Conservation (phyloP, 1,284 basidiomycete species). For the Coniferiporia weirii region DNA sequence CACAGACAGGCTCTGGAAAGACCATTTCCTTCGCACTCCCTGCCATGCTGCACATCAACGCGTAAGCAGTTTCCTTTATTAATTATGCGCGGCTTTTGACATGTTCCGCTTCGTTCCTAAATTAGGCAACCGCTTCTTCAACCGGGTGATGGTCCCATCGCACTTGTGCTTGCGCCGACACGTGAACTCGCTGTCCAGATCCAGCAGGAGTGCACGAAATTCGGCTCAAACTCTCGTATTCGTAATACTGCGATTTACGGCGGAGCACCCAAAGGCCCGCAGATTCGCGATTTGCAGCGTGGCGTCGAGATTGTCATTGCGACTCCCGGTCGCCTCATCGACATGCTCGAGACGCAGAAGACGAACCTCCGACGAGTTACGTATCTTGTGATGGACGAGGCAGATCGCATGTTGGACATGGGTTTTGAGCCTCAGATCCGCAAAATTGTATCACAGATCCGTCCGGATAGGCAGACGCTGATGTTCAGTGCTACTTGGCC, state of each 20-base stretch:
- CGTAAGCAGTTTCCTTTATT: slow-evolving; percentile 44
- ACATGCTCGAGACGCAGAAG: slow-evolving; percentile 94
- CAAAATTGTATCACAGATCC: slow-evolving; percentile 96
- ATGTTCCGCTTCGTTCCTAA: slow-evolving; percentile 4
- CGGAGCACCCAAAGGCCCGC: slow-evolving; percentile 96
- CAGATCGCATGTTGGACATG: slow-evolving; percentile 98
- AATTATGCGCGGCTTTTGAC: neutral
- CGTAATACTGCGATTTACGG: slow-evolving; percentile 99
- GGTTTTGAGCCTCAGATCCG: slow-evolving; percentile 99
- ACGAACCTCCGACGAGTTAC: slow-evolving; percentile 95
- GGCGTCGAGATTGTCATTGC: slow-evolving; percentile 97
- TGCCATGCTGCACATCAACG: slow-evolving; percentile 99
- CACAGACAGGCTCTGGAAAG: slow-evolving; percentile 95
- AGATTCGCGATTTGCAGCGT: slow-evolving; percentile 95
- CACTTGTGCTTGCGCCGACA: slow-evolving; percentile 93
- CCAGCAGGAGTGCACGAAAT: slow-evolving; percentile 98
- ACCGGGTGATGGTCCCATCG: slow-evolving; percentile 96
- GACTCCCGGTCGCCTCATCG: slow-evolving; percentile 86
- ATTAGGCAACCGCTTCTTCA: slow-evolving; percentile 84
- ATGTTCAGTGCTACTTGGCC: slow-evolving; percentile 99
- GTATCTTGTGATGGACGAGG: slow-evolving; percentile 99
- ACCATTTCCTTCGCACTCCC: slow-evolving; percentile 98
- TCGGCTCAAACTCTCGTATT: slow-evolving; percentile 86
- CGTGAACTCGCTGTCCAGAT: slow-evolving; percentile 99
- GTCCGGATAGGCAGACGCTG: slow-evolving; percentile 92